Evolutionary conservation across 2,329 filamentous ascomycete species (phyloP), one percentile per base, ranked within the genome.

Genomic region (Monosporascus sp.): DNA sequence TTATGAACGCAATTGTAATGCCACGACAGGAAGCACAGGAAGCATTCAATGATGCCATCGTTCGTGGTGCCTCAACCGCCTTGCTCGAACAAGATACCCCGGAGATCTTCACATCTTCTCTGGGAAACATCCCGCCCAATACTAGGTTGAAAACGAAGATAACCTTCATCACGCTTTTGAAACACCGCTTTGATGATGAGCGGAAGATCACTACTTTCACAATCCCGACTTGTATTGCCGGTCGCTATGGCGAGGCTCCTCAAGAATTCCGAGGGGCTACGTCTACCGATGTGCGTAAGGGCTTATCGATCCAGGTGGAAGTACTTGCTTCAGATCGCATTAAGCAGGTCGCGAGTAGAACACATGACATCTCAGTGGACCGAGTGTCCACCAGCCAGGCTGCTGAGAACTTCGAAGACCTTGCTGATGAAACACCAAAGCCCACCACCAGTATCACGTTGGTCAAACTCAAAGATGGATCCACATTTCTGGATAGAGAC

Each of bases 41-140:
- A 20, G 51, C 52, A 17, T 60, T 59, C 49, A 40, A 51, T 20
- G 38, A 45, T 26, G 57, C 58, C 17, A 48, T 56, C 43, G 44
- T 37, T 26, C 31, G 38, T 19, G 38, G 48, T 31, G 27, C 20
- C n/a, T 44, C 40, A 20, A 49, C 55, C 37, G 57, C 54, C 16
- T 53, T 68, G 4, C 53, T 67, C 4, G 60, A 68, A 27, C 60
- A 65, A 49, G 58, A 62, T 37, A 65, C 58, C 0, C 48, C 60
- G 4, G 65, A 68, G 46, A 58, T 67, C 7, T 65, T 67, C 43
- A 65, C 62, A 14, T 60, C 59, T 1, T 61, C 52, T 1, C 53
- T 68, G 7, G 65, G 64, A 20, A 61, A 61, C 37, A 62, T 68
- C 14, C 64, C 63, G 11, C 48, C 55, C 3, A 54, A 60, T 9